Base-by-base conservation (phyloP, 257 asterid genomes). In the Cruciata laevipes region DNA sequence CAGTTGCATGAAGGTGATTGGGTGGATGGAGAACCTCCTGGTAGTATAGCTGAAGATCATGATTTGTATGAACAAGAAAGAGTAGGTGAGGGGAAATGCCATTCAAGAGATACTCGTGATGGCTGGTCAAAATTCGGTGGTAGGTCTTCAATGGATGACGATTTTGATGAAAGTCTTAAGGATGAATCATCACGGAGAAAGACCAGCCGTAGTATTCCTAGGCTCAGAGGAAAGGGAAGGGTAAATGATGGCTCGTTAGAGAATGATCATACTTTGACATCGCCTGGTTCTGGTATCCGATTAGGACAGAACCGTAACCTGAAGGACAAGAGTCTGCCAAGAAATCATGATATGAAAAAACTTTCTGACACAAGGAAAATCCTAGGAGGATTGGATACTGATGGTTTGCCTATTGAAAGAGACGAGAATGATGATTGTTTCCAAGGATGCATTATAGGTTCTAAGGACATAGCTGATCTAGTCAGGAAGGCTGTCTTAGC, bases 401-500 rank as follows among this genome's bases (percentile, higher is more conserved):
- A 85, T 61, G 74, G 65, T 62, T 64, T 66, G 67, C 71, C 69
- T 44, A 76, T 78, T 76, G 96, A 84, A 77, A 88, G 99, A 81
- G 97, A 80, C 13, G 96, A 85, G 62, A 75, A 71, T 77, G 99
- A 94, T 79, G 98, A 90, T 63, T 94, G 96, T 80, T 94, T 88
- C 86, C 85, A 72, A 76, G 90, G 76, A 38, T 94, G 97, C 78
- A 84, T 73, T 81, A 75, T 94, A 68, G 99, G 99, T 63, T 83
- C 89, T 68, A 88, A 73, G 64, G 96, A 88, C 80, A 80, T 94
- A 33, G 79, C 84, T 65, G 89, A 84, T 67, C 77, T 88, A 78
- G 99, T 94, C 55, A 87, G 81, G 81, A 87, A 81, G 74, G 99
- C 99, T 67, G 95, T 94, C 68, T 75, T 78, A 75, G 96, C 99